Evolutionary conservation across 2,329 filamentous ascomycete species (phyloP).

Genomic region (Dactylellina parvicollis): DNA sequence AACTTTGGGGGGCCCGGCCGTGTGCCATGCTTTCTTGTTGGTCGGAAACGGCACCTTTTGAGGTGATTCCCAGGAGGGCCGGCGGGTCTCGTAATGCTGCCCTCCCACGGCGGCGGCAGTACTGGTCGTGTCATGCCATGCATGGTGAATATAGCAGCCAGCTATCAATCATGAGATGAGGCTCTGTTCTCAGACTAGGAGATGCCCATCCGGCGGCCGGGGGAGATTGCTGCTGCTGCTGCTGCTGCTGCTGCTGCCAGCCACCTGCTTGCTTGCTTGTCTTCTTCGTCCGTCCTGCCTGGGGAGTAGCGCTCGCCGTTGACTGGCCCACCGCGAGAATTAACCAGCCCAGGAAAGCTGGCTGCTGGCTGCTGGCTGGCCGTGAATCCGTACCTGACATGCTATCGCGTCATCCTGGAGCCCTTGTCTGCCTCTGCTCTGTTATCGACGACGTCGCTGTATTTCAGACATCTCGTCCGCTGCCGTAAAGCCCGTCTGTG

Average conservation of each 20-base stretch:
- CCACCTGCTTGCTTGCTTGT: not conserved
- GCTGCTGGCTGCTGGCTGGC: not conserved
- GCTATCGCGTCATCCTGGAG: conserved; percentile 28
- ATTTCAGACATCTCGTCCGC: not conserved
- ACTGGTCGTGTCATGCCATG: not conserved
- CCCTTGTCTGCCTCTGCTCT: conserved; percentile 12
- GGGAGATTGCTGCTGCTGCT: conserved; percentile 6
- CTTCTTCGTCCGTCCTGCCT: conserved; percentile 3
- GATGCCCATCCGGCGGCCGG: not conserved
- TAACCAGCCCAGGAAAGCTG: not conserved
- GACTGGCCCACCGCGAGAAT: conserved; percentile 7
- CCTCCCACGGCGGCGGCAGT: not conserved
- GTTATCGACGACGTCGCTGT: not conserved
- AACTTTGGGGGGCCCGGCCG: conserved; percentile 6
- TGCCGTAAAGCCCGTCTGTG: not conserved
- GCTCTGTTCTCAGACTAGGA: not conserved
- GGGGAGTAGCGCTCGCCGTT: conserved; percentile 10
- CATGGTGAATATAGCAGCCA: not conserved
- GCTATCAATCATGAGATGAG: not conserved
- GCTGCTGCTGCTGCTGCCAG: conserved; percentile 8
- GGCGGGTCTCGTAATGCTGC: not conserved
- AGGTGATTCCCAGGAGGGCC: not conserved
- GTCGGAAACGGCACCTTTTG: conserved; percentile 16
- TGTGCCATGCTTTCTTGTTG: too few species aligned
- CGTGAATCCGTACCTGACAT: conserved; percentile 20